Base-by-base conservation (phyloP, 1,284 basidiomycete genomes). In the Sphagnurus paluster region DNA sequence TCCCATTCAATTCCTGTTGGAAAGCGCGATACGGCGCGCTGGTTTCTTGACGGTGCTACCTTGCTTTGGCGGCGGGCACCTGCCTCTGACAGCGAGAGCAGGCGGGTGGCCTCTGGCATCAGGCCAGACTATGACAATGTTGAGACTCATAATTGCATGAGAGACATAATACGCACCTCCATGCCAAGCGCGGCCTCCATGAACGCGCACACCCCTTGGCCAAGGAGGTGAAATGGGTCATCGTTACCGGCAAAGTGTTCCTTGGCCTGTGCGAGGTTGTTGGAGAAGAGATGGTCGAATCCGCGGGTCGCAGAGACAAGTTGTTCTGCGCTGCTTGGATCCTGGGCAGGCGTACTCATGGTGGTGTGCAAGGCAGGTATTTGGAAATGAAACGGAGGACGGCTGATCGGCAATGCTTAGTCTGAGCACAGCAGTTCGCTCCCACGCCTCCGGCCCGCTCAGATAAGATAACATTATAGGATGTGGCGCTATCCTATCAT, bases 171-270 rank as follows among this genome's bases (percentile, higher is more conserved):
- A 60, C 71, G n/a, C 34, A 82, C 83, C 77, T 90, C 87, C 82
- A 90, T 82, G 14, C 86, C 84, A n/a, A 90, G 66, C 1, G 84
- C 86, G 2, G 87, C 88, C 63, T 88, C 82, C 24, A 90, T 66
- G 56, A 90, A 90, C 1, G 79, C 76, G 49, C 81, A 82, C 0
- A 82, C 79, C n/a, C 87, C 88, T 1, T 80, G 67, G 2, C 87
- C 87, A 48, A 89, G 70, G 26, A 77, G 69, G 62, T 89, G 86
- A 58, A 87, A 85, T 0, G 87, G 80, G 21, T 83, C 81, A 37
- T 77, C 71, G 3, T 70, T 66, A 2, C 63, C 60, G 21, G 68
- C 52, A 57, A 90, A 84, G 30, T 72, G 67, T 9, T 68, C 58
- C 49, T 75, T 67, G 0, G 84, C 82, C 3, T 71, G 69, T 1